Base-by-base conservation (phyloP, 148 eudicot genomes). In the Vaccinium darrowii region DNA sequence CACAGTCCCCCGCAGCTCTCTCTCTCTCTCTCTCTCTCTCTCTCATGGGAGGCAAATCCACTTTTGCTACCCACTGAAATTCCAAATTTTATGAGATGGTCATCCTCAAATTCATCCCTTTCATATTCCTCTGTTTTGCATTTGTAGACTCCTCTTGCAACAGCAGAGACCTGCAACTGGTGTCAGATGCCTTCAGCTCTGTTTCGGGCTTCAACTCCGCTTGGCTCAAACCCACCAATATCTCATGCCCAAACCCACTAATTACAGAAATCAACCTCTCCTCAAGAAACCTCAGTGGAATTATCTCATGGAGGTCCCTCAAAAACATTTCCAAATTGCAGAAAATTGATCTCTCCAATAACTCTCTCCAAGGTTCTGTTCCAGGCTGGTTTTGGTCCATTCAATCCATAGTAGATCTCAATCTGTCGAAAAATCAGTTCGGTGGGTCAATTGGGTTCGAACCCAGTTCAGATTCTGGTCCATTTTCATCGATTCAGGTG, bases 331-430 rank as follows among this genome's bases (percentile, higher is more conserved):
- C 99, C 27, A 85, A 83, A 4, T 89, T 97, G 69, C 88, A 85
- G 8, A 53, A 87, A 36, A 36, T 97, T 12, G 96, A 95, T 87
- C 93, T 97, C 84, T 97, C 99, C 76, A 86, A 88, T 84, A 97
- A 97, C 84, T 82, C 84, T 58, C 91, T 95, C 10, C 81, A 89
- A 73, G 98, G 98, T 84, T 90, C 89, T 80, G 82, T 97, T n/a
- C 93, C 98, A 0, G 43, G 81, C 39, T 88, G 89, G 87, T 62
- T 92, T 12, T 96, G 92, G 93, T 84, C 89, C 49, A 85, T 85
- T 47, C 88, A 83, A 2, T 67, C 86, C 11, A 82, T 97, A 3
- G 75, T 67, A 7, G 57, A 82, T 62, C 76, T 95, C 86, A 89
- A 97, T 58, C 87, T 97, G 21, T 89, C 96, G 5, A 56, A 49